These are phyloP conservation scores for Medicago arabica DNA, from an alignment of 306 rosid species.

Conservation along the genomic window DNA sequence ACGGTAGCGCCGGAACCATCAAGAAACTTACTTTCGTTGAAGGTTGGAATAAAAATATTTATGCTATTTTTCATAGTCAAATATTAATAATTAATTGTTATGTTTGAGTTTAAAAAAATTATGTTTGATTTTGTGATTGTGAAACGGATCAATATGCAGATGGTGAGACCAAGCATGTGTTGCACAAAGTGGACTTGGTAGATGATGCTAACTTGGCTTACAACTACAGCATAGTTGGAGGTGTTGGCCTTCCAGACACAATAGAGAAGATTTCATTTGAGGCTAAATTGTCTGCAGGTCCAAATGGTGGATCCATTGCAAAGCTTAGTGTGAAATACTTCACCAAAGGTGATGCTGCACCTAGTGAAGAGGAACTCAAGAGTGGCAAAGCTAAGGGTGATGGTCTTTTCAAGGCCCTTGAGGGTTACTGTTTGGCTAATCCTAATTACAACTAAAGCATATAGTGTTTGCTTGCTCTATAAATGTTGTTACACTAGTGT, in stretches of 20 bases:
- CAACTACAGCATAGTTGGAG: constrained; percentile 49
- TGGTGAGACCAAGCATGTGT: neutral
- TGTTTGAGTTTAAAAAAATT: no score
- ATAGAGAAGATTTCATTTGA: constrained; percentile 47
- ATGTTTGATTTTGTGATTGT: no score
- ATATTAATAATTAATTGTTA: no score
- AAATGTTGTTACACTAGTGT: neutral
- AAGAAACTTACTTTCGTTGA: constrained; percentile 48
- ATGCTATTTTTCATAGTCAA: neutral
- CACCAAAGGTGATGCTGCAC: constrained; percentile 40
- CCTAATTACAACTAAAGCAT: constrained; percentile 37
- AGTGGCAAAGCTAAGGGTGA: constrained; percentile 47
- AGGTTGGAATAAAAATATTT: neutral
- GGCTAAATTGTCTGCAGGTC: constrained; percentile 36
- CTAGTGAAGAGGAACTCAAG: constrained; percentile 41
- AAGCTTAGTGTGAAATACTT: constrained; percentile 27
- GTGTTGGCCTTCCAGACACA: constrained; percentile 30
- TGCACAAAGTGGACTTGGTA: constrained; percentile 42
- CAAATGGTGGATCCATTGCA: constrained; percentile 47
- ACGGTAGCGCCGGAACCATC: constrained; percentile 49
- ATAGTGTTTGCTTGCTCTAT: neutral
- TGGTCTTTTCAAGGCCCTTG: constrained; percentile 50
- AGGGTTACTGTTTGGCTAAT: constrained; percentile 48
- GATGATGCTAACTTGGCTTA: constrained; percentile 39
- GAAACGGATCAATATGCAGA: no score